A percentile compares a stretch with the other conserved stretches of the same genome.
Conservation (phyloP, 176 grass and related monocot genomes). For the Hordeum marinum region DNA sequence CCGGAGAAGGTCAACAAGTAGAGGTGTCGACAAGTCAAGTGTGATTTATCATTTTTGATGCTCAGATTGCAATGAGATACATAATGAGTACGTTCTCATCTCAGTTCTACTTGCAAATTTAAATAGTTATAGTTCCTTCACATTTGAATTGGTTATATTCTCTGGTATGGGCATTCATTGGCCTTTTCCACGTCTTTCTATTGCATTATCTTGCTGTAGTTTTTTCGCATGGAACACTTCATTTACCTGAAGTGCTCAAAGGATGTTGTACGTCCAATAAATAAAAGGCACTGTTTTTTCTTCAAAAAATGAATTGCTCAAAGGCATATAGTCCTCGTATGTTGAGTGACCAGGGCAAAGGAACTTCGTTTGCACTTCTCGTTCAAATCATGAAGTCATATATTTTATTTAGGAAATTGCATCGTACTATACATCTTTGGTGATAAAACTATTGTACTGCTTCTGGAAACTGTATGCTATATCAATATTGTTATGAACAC, state of each 20-base stretch:
- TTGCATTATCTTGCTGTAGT: conserved; percentile 3
- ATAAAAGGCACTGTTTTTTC: background rate
- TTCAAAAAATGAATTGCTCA: background rate
- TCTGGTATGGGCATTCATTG: background rate
- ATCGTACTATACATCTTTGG: background rate
- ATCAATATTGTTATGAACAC: background rate
- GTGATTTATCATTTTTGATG: conserved; percentile 35
- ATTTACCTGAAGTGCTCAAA: background rate
- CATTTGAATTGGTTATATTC: background rate
- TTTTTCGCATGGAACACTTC: background rate
- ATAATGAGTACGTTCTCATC: conserved; percentile 31
- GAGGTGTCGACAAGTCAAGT: conserved; percentile 41
- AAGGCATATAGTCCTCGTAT: background rate
- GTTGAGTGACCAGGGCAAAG: background rate
- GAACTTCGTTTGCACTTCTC: background rate
- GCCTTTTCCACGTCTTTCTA: background rate
- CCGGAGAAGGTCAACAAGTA: conserved; percentile 55
- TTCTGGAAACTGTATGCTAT: background rate
- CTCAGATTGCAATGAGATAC: background rate
- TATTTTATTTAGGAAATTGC: background rate
- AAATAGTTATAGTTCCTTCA: background rate
- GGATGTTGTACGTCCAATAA: background rate
- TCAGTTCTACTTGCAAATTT: conserved; percentile 4
- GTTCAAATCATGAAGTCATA: background rate
- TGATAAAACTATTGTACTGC: background rate